Evolutionary conservation across 2,329 filamentous ascomycete species (phyloP).

Genomic region (Claviceps fusiformis): DNA sequence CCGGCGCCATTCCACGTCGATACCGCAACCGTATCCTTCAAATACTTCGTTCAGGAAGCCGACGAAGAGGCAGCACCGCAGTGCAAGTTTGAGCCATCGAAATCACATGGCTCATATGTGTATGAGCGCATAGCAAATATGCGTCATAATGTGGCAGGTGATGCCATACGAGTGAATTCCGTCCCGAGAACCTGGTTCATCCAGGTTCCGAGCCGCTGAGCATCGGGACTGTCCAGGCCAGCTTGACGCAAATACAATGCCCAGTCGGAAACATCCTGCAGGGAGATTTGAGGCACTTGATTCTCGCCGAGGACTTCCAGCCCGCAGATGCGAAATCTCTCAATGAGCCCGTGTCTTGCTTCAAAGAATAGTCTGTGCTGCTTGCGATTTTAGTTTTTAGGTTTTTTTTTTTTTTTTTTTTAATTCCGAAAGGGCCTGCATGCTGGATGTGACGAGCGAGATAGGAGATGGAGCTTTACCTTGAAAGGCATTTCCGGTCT

Average conservation of each 20-base stretch:
- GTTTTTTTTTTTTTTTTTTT: too few relatives aligned
- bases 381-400: neutral
- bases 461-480: constrained; percentile 26
- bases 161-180: constrained; percentile 11
- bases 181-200: constrained; percentile 19
- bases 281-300: neutral
- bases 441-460: too few relatives aligned
- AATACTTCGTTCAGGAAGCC: too few relatives aligned
- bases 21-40: too few relatives aligned
- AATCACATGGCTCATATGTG: too few relatives aligned
- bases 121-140: neutral
- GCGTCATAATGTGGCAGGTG: constrained; percentile 1
- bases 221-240: constrained; percentile 13
- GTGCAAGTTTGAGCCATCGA: too few relatives aligned
- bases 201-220: constrained; percentile 16
- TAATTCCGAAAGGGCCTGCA: neutral
- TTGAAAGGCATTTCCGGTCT: constrained; percentile 35
- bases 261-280: constrained; percentile 17
- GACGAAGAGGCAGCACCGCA: too few relatives aligned
- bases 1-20: too few relatives aligned
- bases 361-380: constrained; percentile 23
- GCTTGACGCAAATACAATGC: constrained; percentile 10
- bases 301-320: neutral
- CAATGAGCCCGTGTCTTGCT: constrained; percentile 23
- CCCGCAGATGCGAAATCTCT: constrained; percentile 17